A percentile compares a stretch with the other conserved stretches of the same genome.
phyloP scores from a whole-genome alignment of 2,329 filamentous ascomycete genomes.

The Botrytis pseudocinerea region DNA sequence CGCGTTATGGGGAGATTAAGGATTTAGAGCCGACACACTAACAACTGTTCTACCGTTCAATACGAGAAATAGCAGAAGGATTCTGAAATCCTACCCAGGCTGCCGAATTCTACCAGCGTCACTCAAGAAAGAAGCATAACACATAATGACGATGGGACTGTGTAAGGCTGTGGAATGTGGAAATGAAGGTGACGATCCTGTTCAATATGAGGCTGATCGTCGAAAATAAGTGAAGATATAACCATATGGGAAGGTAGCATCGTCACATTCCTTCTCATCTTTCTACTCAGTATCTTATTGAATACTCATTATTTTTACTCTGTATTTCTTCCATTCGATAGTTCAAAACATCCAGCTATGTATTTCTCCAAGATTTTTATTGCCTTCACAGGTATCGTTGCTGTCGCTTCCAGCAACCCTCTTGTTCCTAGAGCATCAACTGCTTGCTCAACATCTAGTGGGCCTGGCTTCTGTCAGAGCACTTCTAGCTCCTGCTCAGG shows the following conservation, averaged over 20 bases:
- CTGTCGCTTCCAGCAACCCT: constrained; percentile 9
- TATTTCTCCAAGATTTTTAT: background rate
- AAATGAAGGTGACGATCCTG: constrained; percentile 1
- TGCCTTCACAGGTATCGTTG: constrained; percentile 1
- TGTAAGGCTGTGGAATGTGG: constrained; percentile 9
- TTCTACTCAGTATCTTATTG: background rate
- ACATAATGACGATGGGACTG: background rate
- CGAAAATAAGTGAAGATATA: constrained; percentile 4
- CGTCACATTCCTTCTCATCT: background rate
- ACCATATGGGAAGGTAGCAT: background rate
- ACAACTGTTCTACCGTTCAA: background rate
- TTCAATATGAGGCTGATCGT: background rate
- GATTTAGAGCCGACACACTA: background rate
- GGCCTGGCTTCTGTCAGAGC: constrained; percentile 27
- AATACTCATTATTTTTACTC: background rate
- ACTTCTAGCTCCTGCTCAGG: constrained; percentile 27
- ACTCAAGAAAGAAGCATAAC: background rate
- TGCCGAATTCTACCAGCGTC: background rate
- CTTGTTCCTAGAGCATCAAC: constrained; percentile 23
- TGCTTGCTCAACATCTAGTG: constrained; percentile 26
- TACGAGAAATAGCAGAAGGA: background rate
- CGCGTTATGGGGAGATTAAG: background rate
- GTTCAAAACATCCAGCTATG: background rate
- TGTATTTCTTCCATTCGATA: no score
- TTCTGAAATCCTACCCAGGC: background rate